Base-by-base conservation (phyloP, 805 yeast species). In the Dipodascus geniculatus region DNA sequence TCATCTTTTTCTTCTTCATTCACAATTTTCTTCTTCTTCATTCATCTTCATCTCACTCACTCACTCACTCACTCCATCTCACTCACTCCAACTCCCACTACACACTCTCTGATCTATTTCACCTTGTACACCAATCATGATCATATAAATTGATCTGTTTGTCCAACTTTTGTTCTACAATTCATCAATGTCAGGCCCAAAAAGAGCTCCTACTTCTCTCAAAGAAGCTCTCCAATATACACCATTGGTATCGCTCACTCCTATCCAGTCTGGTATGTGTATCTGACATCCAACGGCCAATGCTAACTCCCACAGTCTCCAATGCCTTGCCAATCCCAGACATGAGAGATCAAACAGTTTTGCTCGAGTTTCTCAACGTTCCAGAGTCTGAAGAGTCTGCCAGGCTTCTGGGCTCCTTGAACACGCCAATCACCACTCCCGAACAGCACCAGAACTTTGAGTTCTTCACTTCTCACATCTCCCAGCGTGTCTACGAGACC, bases 141-240 rank as follows among this genome's bases (percentile, higher is more conserved):
- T 28, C 9, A 28, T 28, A 6, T 28, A 28, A 28, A 28, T 28
- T 28, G 33, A 6, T 11, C 33, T 28, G 6, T 28, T 28, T 28
- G 11, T 6, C 6, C 6, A 28, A 6, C 6, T 11, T 28, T 28
- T 28, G 9, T 28, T 6, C 33, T 28, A 6, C 33, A 6, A 6
- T 28, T 6, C 33, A 28, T 28, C 33, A 28, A 28, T 28, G 33
- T 6, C 33, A 6, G 44, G 44, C 8, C 19, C 28, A 8, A 47
- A 47, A 11, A 9, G 28, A 22, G 31, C 31, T 11, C 49, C 49
- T 47, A 23, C 24, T 3, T 4, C 11, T 23, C 19, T 47, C 23
- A 47, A 47, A n/a, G 49, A 47, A n/a, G 49, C 49, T 47, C 19
- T 47, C 3, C 24, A 47, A 14, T 47, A 47, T 22, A 47, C 49